A percentile compares a stretch with the other conserved stretches of the same genome.
phyloP scores from a whole-genome alignment of 225 moss, liverwort and hornwort species.

The Marchantia polymorpha region DNA sequence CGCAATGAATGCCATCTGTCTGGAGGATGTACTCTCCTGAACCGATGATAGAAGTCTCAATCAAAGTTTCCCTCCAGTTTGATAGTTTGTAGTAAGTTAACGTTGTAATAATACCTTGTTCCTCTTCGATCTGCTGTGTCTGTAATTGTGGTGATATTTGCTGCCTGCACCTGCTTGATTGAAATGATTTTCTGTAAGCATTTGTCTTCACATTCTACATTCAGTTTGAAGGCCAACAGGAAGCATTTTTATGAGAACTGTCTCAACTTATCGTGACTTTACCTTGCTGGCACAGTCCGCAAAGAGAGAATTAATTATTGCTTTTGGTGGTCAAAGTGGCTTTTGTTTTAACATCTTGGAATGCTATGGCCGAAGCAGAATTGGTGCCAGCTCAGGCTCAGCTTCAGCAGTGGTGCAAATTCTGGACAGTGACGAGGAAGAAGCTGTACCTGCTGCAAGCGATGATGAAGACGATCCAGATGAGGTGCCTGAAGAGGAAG shows the following conservation, averaged over 20 bases:
- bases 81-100: too few species aligned
- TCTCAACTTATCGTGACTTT: background rate
- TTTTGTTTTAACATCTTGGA: background rate
- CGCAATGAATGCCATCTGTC: too few species aligned
- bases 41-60: too few species aligned
- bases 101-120: too few species aligned
- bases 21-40: too few species aligned
- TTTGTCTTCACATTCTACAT: background rate
- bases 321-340: background rate
- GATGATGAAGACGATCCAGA: conserved; percentile 30
- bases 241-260: background rate
- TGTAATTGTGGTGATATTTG: too few species aligned
- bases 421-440: conserved; percentile 37
- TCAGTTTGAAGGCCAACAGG: background rate
- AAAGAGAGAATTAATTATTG: background rate
- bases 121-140: too few species aligned
- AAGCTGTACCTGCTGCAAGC: conserved; percentile 18
- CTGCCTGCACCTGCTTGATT: too few species aligned
- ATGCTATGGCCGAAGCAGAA: background rate
- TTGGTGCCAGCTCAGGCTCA: conserved; percentile 21
- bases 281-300: background rate
- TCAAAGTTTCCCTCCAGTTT: too few species aligned
- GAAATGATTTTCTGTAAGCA: too few species aligned
- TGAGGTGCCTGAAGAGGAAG: conserved; percentile 27
- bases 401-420: conserved; percentile 21